Conservation (phyloP, 352 stramenopile genomes). For the Phytophthora colocasiae region DNA sequence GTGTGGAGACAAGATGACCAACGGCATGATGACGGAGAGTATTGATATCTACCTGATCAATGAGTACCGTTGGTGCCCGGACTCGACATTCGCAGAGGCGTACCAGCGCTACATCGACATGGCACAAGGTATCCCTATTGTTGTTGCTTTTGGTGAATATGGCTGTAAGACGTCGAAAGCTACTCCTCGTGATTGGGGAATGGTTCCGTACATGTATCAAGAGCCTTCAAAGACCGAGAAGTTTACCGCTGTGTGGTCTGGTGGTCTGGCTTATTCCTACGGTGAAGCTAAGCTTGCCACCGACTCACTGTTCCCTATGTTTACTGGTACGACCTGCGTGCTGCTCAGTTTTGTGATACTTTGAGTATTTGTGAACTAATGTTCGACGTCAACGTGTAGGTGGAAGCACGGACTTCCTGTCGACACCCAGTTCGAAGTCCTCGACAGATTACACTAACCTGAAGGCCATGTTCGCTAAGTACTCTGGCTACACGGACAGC, state of each 20-base stretch:
- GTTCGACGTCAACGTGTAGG: slow-evolving; percentile 37
- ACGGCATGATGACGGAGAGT: slow-evolving; percentile 82
- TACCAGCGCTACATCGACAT: slow-evolving; percentile 81
- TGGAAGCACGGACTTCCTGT: slow-evolving; percentile 68
- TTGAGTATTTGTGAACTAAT: slow-evolving; percentile 12
- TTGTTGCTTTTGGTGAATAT: slow-evolving; percentile 84
- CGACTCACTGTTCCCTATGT: slow-evolving; percentile 84
- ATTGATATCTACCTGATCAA: slow-evolving; percentile 92
- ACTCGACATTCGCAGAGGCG: slow-evolving; percentile 69
- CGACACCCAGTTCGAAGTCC: slow-evolving; percentile 64
- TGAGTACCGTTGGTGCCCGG: slow-evolving; percentile 87
- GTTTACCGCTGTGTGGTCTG: slow-evolving; percentile 84
- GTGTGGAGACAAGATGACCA: slow-evolving; percentile 84
- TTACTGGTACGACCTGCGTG: slow-evolving; percentile 54
- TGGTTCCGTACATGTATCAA: slow-evolving; percentile 85
- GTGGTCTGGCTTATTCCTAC: slow-evolving; percentile 86
- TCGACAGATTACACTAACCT: slow-evolving; percentile 79
- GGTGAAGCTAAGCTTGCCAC: slow-evolving; percentile 78
- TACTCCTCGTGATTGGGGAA: slow-evolving; percentile 67
- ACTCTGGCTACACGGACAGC: slow-evolving; percentile 56
- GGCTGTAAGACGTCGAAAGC: slow-evolving; percentile 68
- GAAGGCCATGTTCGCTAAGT: slow-evolving; percentile 74
- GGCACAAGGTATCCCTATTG: slow-evolving; percentile 81
- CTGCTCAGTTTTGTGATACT: background rate
- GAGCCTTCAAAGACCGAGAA: slow-evolving; percentile 67